A percentile compares a stretch with the other conserved stretches of the same genome.
Evolutionary conservation across 331 rosid genomes (phyloP).

Genomic region (Quercus tomentella): DNA sequence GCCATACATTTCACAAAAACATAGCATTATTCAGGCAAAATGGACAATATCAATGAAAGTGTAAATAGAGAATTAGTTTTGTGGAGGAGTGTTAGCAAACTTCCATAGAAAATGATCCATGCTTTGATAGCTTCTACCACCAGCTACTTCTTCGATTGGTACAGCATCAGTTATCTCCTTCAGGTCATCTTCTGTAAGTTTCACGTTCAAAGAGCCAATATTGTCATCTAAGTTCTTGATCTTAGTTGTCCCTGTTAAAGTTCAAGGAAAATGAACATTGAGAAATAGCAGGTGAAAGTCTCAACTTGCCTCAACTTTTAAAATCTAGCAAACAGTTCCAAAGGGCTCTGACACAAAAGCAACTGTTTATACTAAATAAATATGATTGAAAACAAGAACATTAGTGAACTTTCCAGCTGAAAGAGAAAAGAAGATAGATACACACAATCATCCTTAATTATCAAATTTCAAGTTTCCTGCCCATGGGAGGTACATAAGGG

Average conservation of each 20-base stretch:
- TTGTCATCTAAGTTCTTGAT: conserved; percentile 39
- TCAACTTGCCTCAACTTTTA: background rate
- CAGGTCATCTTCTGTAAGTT: conserved; percentile 30
- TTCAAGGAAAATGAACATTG: background rate
- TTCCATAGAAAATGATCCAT: conserved; percentile 18
- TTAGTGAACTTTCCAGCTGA: background rate
- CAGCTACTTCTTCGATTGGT: conserved; percentile 36
- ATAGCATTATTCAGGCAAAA: background rate
- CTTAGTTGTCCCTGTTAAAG: conserved; percentile 46
- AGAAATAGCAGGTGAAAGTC: background rate
- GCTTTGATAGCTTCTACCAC: conserved; percentile 14
- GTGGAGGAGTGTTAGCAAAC: conserved; percentile 39
- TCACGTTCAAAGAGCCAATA: conserved; percentile 31
- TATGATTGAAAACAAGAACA: background rate
- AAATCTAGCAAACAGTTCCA: background rate
- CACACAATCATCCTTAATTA: background rate
- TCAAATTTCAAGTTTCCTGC: background rate
- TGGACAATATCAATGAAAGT: background rate
- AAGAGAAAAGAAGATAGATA: too few relatives aligned
- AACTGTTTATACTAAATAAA: background rate
- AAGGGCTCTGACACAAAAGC: background rate
- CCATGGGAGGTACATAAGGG: too few relatives aligned
- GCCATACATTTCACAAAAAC: too few relatives aligned
- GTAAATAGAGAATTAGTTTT: background rate
- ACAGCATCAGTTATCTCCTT: conserved; percentile 33